Percentiles rank a stretch among this genome's conserved stretches.
Evolutionary conservation across 768 basidiomycete species (phyloP).

Genomic region (Trametes maxima): DNA sequence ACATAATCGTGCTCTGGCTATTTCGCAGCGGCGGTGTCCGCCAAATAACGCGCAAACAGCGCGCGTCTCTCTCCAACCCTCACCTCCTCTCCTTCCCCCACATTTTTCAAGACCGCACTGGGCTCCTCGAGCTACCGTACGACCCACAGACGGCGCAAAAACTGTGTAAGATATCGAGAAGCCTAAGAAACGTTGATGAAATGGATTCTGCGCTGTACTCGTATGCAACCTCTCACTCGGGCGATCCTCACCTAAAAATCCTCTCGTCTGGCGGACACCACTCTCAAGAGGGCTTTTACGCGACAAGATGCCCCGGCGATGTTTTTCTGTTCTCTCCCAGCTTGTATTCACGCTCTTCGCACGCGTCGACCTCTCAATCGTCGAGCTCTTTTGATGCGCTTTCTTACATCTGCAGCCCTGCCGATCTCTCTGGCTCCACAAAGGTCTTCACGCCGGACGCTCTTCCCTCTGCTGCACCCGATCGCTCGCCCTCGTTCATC

Average conservation of each 20-base stretch:
- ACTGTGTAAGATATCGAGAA: not conserved
- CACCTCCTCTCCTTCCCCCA: not conserved
- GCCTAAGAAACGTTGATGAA: not conserved
- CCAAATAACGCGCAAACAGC: constrained; percentile 32
- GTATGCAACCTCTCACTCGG: constrained; percentile 1
- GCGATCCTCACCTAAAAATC: not conserved
- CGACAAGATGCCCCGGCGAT: constrained; percentile 6
- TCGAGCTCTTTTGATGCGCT: constrained; percentile 17
- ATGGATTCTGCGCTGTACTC: not conserved
- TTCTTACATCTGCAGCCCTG: constrained; percentile 19
- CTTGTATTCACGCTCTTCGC: constrained; percentile 6
- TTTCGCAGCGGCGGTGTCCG: constrained; percentile 14
- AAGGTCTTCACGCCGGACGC: constrained; percentile 7
- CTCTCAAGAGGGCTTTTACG: constrained; percentile 3
- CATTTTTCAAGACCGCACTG: not conserved
- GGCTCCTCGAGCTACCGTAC: not conserved
- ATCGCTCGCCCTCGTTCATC: constrained; percentile 1
- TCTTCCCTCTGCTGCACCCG: not conserved
- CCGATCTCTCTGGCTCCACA: constrained; percentile 1
- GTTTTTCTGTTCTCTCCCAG: constrained; percentile 22
- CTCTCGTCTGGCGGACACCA: not conserved
- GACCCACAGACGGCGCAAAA: not conserved
- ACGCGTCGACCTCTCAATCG: constrained; percentile 5
- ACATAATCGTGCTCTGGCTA: constrained; percentile 14
- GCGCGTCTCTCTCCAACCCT: constrained; percentile 18